phyloP scores from a whole-genome alignment of 2,329 filamentous ascomycete species.

The Fusarium sp. region DNA sequence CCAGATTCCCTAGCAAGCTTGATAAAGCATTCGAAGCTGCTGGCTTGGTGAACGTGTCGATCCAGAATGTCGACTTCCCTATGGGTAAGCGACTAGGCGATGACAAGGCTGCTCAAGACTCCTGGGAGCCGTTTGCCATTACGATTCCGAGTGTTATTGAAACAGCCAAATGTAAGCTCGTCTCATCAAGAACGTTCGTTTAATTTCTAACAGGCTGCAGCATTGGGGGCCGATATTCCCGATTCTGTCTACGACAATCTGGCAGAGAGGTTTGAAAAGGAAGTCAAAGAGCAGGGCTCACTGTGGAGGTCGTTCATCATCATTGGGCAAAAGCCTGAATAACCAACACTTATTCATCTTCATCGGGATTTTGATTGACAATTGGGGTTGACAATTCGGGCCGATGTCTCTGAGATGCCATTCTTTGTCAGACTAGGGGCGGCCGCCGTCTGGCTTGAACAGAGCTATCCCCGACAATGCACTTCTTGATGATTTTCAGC shows the following conservation, averaged over 20 bases:
- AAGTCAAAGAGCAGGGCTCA: conserved; percentile 5
- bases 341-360: too few relatives aligned
- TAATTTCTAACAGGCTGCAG: neutral
- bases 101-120: neutral
- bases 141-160: conserved; percentile 11
- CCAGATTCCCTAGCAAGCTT: neutral
- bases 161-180: conserved; percentile 9
- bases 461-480: too few relatives aligned
- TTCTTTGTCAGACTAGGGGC: neutral
- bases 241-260: neutral
- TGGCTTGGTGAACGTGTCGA: neutral
- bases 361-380: neutral
- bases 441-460: neutral
- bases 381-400: neutral
- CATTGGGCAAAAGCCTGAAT: conserved; percentile 5
- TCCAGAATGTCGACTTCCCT: conserved; percentile 4
- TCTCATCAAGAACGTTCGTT: rapidly evolving
- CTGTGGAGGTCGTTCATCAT: conserved; percentile 10
- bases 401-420: neutral
- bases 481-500: neutral
- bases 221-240: neutral
- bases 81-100: conserved; percentile 14
- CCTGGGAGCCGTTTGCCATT: conserved; percentile 5
- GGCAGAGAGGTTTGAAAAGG: conserved; percentile 17
- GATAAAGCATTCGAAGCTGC: neutral